A percentile compares a stretch with the other conserved stretches of the same genome.
Evolutionary conservation across 2,329 filamentous ascomycete species (phyloP).

Genomic region (Elsinoe ampelina): DNA sequence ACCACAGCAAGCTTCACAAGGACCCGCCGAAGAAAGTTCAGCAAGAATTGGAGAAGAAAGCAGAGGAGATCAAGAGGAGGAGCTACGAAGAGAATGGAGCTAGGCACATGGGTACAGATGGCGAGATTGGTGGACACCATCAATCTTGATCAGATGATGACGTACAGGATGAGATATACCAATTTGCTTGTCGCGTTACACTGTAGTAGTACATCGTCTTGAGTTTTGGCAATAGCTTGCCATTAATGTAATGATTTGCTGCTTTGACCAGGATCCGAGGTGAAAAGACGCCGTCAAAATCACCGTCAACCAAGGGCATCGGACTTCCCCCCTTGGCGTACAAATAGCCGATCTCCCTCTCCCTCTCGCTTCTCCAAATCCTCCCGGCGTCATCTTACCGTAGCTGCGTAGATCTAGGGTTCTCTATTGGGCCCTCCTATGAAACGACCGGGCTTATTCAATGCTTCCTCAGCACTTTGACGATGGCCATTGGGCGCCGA

Average conservation of each 20-base stretch:
- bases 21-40: constrained; percentile 32
- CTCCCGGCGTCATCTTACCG: not conserved
- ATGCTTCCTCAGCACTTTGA: not conserved
- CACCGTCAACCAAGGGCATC: not conserved
- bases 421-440: not conserved
- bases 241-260: constrained; percentile 2
- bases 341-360: not conserved
- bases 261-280: not conserved
- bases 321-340: not conserved
- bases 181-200: constrained; percentile 5
- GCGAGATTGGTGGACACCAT: constrained; percentile 22
- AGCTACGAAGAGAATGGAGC: constrained; percentile 17
- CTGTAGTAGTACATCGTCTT: not conserved
- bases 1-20: constrained; percentile 32
- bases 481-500: not conserved
- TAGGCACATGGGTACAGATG: constrained; percentile 27
- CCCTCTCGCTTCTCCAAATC: not conserved
- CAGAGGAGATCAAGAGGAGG: constrained; percentile 8
- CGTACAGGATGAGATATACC: constrained; percentile 5
- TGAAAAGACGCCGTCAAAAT: not conserved
- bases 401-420: not conserved
- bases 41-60: constrained; percentile 22
- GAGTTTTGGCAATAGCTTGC: not conserved
- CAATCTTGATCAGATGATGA: constrained; percentile 12
- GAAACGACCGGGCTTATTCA: not conserved